These are phyloP conservation scores for Dryas integrifolia DNA, from an alignment of 331 rosid genomes.

Conservation along the genomic window DNA sequence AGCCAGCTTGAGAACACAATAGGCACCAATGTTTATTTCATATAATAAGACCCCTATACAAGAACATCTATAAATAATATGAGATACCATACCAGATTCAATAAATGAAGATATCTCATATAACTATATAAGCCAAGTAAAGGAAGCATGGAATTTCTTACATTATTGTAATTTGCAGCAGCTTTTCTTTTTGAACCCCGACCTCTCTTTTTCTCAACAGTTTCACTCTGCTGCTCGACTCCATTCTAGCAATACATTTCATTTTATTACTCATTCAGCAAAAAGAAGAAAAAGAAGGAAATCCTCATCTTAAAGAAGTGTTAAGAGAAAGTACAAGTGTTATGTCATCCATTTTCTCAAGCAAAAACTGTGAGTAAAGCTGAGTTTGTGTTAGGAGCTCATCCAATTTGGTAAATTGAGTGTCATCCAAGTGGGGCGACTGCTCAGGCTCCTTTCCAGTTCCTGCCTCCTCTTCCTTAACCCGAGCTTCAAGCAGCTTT, in stretches of 20 bases:
- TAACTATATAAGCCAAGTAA: not conserved
- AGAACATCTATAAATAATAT: not conserved
- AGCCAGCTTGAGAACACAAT: not conserved
- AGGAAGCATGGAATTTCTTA: constrained; percentile 29
- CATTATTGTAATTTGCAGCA: constrained; percentile 56
- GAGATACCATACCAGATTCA: not conserved
- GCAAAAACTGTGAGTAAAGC: constrained; percentile 71
- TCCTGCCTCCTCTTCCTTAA: constrained; percentile 54
- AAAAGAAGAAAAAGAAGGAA: constrained; percentile 21
- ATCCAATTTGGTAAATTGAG: constrained; percentile 77
- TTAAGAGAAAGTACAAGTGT: constrained; percentile 40
- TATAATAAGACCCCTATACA: not conserved
- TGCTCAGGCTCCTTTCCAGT: constrained; percentile 24
- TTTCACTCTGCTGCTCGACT: constrained; percentile 41
- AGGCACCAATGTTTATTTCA: not conserved
- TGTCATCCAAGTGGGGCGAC: constrained; percentile 45
- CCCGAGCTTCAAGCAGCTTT: constrained; percentile 54
- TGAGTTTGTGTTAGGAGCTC: constrained; percentile 89
- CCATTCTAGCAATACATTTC: constrained; percentile 47
- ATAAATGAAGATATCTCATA: not conserved
- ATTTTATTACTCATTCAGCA: constrained; percentile 16
- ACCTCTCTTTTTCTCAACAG: constrained; percentile 46
- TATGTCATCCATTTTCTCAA: constrained; percentile 96
- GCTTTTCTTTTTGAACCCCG: constrained; percentile 73
- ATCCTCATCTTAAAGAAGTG: constrained; percentile 13